phyloP scores from a whole-genome alignment of 176 grass and related monocot genomes.

The Melocanna baccifera region DNA sequence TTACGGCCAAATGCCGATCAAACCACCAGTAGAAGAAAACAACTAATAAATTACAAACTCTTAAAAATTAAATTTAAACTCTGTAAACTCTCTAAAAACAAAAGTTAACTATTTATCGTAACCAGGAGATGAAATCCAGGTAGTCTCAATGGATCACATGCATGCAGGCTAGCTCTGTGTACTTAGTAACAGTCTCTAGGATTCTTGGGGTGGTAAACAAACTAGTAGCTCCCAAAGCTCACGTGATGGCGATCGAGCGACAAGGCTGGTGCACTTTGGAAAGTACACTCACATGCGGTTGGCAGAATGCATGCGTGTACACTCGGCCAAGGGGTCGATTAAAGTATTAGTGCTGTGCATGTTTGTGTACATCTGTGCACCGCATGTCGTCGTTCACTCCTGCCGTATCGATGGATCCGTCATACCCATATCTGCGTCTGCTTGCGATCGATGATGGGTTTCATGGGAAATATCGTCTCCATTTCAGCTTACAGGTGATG shows the following conservation, averaged over 20 bases:
- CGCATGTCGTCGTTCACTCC: neutral
- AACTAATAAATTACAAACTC: no score
- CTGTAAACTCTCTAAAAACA: no score
- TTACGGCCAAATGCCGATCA: no score
- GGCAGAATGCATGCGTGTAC: conserved; percentile 9
- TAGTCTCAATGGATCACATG: neutral
- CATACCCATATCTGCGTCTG: neutral
- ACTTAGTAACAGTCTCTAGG: conserved; percentile 23
- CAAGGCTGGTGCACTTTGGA: neutral
- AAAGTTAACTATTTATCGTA: no score
- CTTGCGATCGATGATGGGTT: no score
- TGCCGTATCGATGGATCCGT: neutral
- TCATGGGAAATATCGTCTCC: no score
- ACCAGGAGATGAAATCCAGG: no score
- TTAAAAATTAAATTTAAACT: no score
- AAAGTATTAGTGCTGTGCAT: neutral
- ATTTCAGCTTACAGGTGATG: no score
- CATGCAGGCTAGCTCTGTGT: neutral
- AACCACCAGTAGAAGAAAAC: no score
- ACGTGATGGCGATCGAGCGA: conserved; percentile 33
- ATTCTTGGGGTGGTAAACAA: conserved; percentile 32
- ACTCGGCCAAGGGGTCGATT: neutral
- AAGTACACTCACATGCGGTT: conserved; percentile 67
- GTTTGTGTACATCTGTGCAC: neutral
- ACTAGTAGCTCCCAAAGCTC: conserved; percentile 47